phyloP scores from a whole-genome alignment of 2,329 filamentous ascomycete genomes.

The Penicillium corylophilum region DNA sequence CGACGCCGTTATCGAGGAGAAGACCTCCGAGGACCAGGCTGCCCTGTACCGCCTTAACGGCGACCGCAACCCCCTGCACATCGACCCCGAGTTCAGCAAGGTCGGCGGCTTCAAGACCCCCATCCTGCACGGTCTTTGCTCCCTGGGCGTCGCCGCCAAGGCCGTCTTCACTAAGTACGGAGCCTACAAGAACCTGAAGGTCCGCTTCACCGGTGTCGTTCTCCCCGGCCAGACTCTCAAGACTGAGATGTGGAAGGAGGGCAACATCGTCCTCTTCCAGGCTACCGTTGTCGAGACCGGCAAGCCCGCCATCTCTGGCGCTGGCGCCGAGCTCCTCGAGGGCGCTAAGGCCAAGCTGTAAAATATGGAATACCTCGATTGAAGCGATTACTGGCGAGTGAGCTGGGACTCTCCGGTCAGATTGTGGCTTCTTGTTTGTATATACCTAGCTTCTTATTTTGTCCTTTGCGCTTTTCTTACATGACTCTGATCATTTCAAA shows the following conservation, averaged over 20 bases:
- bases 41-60: slow-evolving; percentile 90
- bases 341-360: slow-evolving; percentile 53
- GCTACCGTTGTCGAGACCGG: slow-evolving; percentile 88
- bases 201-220: slow-evolving; percentile 82
- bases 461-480: slow-evolving; percentile 4
- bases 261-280: slow-evolving; percentile 77
- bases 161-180: slow-evolving; percentile 84
- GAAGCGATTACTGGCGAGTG: slow-evolving; percentile 19
- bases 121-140: slow-evolving; percentile 96
- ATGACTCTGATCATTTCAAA: background rate
- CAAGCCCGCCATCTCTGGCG: slow-evolving; percentile 80
- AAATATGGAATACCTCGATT: slow-evolving; percentile 22
- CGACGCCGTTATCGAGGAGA: slow-evolving; percentile 79
- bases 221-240: slow-evolving; percentile 84
- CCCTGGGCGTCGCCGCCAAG: slow-evolving; percentile 87
- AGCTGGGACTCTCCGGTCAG: slow-evolving; percentile 15
- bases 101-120: slow-evolving; percentile 92
- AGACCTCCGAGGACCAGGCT: slow-evolving; percentile 86
- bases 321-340: slow-evolving; percentile 70
- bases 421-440: slow-evolving; percentile 24
- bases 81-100: slow-evolving; percentile 92
- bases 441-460: slow-evolving; percentile 20
- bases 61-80: slow-evolving; percentile 93
- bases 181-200: slow-evolving; percentile 85
- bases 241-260: slow-evolving; percentile 94